phyloP scores from a whole-genome alignment of 495 filamentous ascomycete species.

The Aspergillus sclerotiicarbonarius region DNA sequence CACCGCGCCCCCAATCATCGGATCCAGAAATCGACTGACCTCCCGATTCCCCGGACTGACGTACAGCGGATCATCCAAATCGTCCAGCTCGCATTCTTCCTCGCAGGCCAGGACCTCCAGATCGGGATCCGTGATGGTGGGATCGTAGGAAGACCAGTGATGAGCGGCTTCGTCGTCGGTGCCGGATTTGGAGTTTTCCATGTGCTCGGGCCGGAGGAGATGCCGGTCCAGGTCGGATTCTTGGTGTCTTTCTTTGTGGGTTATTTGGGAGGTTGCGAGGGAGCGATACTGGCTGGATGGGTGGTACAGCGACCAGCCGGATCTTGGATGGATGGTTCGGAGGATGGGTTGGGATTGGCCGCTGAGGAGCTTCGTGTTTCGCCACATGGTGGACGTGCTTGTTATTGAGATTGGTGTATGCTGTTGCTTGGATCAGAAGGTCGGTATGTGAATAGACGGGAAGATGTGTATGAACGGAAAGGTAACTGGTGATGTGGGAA shows the following conservation, averaged over 20 bases:
- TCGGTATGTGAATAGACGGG: too few species aligned
- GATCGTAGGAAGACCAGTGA: slow-evolving; percentile 33
- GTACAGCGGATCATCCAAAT: slow-evolving; percentile 21
- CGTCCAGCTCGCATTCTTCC: slow-evolving; percentile 26
- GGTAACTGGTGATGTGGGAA: too few species aligned
- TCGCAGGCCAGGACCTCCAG: slow-evolving; percentile 23
- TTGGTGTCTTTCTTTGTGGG: neutral
- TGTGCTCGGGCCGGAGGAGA: slow-evolving; percentile 24
- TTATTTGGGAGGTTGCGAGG: neutral
- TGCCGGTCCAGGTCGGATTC: slow-evolving; percentile 22
- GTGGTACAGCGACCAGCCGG: neutral
- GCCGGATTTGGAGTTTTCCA: slow-evolving; percentile 29
- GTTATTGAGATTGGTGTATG: too few species aligned
- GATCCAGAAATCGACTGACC: slow-evolving; percentile 23
- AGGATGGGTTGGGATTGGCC: too few species aligned
- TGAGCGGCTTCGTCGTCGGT: slow-evolving; percentile 31
- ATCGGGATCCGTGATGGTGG: slow-evolving; percentile 21
- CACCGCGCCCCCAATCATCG: slow-evolving; percentile 14
- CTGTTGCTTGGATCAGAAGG: too few species aligned
- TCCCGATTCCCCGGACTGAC: slow-evolving; percentile 30
- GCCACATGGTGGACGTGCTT: too few species aligned
- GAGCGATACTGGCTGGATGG: neutral
- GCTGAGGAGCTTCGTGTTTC: too few species aligned
- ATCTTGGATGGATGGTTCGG: too few species aligned
- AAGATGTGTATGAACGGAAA: too few species aligned